Evolutionary conservation across 805 yeast species (phyloP), one percentile per base, ranked within the genome.

Genomic region (Scheffersomyces amazonensis): DNA sequence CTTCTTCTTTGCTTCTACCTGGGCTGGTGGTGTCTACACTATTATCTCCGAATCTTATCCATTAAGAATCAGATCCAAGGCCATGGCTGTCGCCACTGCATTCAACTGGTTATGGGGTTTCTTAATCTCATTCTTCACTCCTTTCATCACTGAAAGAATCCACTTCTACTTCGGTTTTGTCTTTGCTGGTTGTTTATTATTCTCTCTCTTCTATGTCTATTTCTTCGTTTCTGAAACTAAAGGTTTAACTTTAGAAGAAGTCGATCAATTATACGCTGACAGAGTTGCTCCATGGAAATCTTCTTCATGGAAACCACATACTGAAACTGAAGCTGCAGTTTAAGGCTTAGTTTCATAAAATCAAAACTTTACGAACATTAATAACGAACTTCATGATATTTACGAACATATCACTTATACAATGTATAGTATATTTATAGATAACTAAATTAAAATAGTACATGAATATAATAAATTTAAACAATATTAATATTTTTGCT

Each of bases 241-340:
- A 67, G 95, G 95, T 42, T 74, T 86, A 53, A 75, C 86, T 32
- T 74, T 87, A 58, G 95, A 87, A 66, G 89, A 87, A 64, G 87
- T 87, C 45, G 89, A 86, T 58, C 80, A 76, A 54, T 66, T 81
- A 71, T 83, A 80, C 50, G 71, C 71, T 25, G 61, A 64, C 35
- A 58, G 54, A 36, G 39, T 65, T 32, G 43, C 48, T 18, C 66
- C 74, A 24, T 65, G 71, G 71, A 58, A 66, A 47, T 60, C 83
- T 12, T 37, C 69, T 17, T 50, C 50, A 40, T 82, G 78, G 79
- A 68, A 66, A 36, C 83, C 84, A 49, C 68, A 77, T 22, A 39
- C 60, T 21, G 42, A 45, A n/a, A 64, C 56, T 58, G 6, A 27
- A 27, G 30, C 30, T 13, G 30, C 17, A 13, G 30, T 4, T 27